Evolutionary conservation across 2,329 filamentous ascomycete species (phyloP).

Genomic region (Alternaria sp.): DNA sequence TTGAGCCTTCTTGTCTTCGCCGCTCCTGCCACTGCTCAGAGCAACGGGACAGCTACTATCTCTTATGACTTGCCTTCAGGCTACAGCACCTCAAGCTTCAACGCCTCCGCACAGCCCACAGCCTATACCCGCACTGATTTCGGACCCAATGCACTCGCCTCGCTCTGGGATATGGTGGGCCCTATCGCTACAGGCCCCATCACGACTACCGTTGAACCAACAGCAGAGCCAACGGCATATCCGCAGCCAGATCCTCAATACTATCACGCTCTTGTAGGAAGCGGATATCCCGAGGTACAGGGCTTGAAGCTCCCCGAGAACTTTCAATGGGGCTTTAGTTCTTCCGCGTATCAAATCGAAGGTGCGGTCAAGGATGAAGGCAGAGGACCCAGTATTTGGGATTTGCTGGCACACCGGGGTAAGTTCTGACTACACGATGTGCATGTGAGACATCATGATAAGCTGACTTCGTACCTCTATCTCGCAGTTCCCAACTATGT

Average conservation of each 20-base stretch:
- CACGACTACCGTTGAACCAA: conserved; percentile 52
- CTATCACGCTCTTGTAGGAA: conserved; percentile 53
- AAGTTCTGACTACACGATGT: neutral
- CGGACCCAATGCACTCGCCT: conserved; percentile 54
- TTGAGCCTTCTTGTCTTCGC: conserved; percentile 24
- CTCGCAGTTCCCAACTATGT: conserved; percentile 46
- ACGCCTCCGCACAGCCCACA: conserved; percentile 53
- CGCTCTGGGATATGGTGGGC: conserved; percentile 55
- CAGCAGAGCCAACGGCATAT: conserved; percentile 51
- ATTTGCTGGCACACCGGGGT: conserved; percentile 49
- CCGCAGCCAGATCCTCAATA: conserved; percentile 43
- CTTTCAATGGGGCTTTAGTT: conserved; percentile 53
- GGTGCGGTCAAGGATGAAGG: conserved; percentile 53
- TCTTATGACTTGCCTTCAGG: conserved; percentile 42
- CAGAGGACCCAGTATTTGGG: conserved; percentile 54
- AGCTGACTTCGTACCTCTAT: neutral
- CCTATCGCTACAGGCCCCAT: conserved; percentile 51
- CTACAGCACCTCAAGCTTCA: conserved; percentile 48
- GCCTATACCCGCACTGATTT: conserved; percentile 53
- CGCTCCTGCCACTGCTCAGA: conserved; percentile 18
- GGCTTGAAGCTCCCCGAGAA: conserved; percentile 50
- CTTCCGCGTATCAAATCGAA: conserved; percentile 52
- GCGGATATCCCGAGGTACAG: conserved; percentile 39
- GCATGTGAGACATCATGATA: neutral
- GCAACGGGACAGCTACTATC: conserved; percentile 24